phyloP scores from a whole-genome alignment of 257 asterid genomes.

The Lycium ferocissimum region DNA sequence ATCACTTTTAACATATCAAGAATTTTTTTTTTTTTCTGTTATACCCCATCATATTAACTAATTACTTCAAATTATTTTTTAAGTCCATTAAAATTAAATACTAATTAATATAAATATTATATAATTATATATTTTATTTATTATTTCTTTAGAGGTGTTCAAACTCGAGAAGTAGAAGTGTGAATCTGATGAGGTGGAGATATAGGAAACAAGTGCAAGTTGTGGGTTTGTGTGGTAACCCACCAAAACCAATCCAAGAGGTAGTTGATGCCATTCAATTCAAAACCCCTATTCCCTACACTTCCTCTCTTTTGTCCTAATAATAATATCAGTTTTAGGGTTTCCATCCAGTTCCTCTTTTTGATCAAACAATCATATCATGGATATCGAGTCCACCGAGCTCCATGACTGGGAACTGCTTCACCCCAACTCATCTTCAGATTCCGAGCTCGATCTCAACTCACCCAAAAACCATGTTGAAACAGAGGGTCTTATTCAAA shows the following conservation, averaged over 20 bases:
- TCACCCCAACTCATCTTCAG: conserved; percentile 53
- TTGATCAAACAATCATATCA: conserved; percentile 8
- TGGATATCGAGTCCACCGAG: conserved; percentile 58
- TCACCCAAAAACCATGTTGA: conserved; percentile 39
- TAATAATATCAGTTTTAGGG: neutral
- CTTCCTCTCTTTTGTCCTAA: neutral
- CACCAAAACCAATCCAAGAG: neutral
- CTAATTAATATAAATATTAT: too few species aligned
- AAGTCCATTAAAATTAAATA: too few species aligned
- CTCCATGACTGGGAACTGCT: conserved; percentile 87
- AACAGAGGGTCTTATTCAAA: conserved; percentile 55
- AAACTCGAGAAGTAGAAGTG: too few species aligned
- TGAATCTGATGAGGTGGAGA: too few species aligned
- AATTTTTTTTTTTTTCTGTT: too few species aligned
- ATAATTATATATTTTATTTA: too few species aligned
- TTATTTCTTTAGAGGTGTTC: too few species aligned
- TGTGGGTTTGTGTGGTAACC: conserved; percentile 24
- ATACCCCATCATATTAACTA: too few species aligned
- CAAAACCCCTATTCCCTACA: neutral
- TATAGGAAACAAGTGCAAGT: too few species aligned
- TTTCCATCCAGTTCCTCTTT: neutral
- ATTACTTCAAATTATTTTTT: too few species aligned
- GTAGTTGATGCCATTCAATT: conserved; percentile 11
- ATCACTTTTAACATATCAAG: too few species aligned
- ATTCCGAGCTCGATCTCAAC: conserved; percentile 35